Evolutionary conservation across 192 early-diverging fungal species (phyloP), one percentile per base, ranked within the genome.

Genomic region (Podochytrium sp.): DNA sequence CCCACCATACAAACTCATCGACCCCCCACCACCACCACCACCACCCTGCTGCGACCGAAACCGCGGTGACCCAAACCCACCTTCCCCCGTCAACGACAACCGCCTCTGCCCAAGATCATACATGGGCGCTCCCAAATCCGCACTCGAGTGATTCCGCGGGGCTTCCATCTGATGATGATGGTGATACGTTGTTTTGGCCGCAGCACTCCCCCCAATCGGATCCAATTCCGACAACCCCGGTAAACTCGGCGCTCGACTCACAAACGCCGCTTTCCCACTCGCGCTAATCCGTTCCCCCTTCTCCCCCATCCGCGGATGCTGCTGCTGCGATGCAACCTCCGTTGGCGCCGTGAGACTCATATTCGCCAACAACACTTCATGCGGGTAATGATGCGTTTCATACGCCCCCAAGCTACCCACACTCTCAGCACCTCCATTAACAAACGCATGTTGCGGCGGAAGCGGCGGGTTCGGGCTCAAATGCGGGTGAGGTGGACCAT

Each of bases 251-350:
- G 66, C 65, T 14, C 81, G 63, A 52, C 75, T 77, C 29, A 73
- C 71, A 2, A 79, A 27, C 5, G 49, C 75, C 37, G 43, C 63
- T 34, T 65, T 68, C 23, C n/a, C n/a, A n/a, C n/a, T n/a, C n/a
- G n/a, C n/a, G n/a, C n/a, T n/a, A n/a, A n/a, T n/a, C n/a, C 81
- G 74, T 47, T 82, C 81, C 2, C 81, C 81, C 34, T 73, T 77
- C 42, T 82, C 75, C 1, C 81, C 78, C 39, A 70, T 76, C 20
- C 77, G 77, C 5, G 81, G 81, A 55, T 82, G 77, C 66, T 69
- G 66, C 33, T 69, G 66, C 12, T 35, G 27, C 20, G 20, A 20
- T 63, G 61, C 16, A 34, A 37, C 61, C 33, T n/a, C 32, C 18
- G 38, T 16, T 1, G 27, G 29, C 29, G 14, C 29, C 20, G 16